Evolutionary conservation across 352 stramenopile species (phyloP).

Genomic region (Phytophthora pseudosyringae): DNA sequence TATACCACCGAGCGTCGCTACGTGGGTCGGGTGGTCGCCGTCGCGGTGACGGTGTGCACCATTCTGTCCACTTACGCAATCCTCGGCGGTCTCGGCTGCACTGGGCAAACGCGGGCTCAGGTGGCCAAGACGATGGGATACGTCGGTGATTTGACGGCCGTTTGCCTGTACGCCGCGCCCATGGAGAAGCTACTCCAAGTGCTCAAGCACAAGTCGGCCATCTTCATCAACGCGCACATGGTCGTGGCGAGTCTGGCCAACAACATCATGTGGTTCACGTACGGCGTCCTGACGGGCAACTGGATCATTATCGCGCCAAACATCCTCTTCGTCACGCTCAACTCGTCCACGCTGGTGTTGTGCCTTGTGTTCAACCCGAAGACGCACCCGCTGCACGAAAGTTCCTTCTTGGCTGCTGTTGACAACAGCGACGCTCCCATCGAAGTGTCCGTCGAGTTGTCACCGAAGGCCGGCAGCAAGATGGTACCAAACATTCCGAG

Average conservation of each 20-base stretch:
- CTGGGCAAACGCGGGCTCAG: constrained; percentile 30
- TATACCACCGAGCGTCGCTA: constrained; percentile 38
- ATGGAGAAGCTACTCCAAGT: constrained; percentile 56
- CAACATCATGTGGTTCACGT: constrained; percentile 56
- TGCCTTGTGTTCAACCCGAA: constrained; percentile 36
- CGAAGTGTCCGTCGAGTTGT: constrained; percentile 23
- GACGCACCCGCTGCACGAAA: constrained; percentile 23
- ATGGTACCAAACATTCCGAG: constrained; percentile 5
- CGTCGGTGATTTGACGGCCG: constrained; percentile 30
- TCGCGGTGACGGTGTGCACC: constrained; percentile 15
- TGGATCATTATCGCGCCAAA: constrained; percentile 42
- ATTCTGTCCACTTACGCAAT: constrained; percentile 44
- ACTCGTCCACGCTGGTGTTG: constrained; percentile 32
- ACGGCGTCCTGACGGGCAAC: constrained; percentile 37
- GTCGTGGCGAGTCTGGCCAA: constrained; percentile 47
- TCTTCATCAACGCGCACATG: constrained; percentile 54
- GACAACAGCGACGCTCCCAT: constrained; percentile 17
- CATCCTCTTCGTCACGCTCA: constrained; percentile 34
- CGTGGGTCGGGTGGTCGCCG: constrained; percentile 30
- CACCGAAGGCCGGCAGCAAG: constrained; percentile 18
- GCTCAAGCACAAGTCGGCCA: constrained; percentile 45
- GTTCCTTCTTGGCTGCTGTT: constrained; percentile 5
- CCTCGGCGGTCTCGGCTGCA: constrained; percentile 36
- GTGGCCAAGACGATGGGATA: constrained; percentile 34
- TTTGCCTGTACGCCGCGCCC: constrained; percentile 45